A percentile compares a stretch with the other conserved stretches of the same genome.
phyloP scores from a whole-genome alignment of 176 grass and related monocot genomes.

The Oryza glumipatula region DNA sequence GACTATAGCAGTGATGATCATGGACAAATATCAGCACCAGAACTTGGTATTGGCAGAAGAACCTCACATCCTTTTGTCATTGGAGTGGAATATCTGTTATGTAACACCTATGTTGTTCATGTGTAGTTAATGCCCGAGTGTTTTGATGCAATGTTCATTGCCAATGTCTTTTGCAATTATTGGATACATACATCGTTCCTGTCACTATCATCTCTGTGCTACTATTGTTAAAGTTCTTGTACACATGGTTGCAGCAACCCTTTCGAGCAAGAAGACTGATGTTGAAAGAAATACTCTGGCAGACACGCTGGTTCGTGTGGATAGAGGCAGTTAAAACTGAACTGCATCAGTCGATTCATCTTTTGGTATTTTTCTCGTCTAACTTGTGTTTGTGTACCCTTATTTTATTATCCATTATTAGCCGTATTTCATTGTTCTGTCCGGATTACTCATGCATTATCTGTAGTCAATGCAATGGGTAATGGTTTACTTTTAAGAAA shows the following conservation, averaged over 20 bases:
- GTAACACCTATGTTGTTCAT: conserved; percentile 1
- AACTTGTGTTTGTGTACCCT: not conserved
- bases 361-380: conserved; percentile 16
- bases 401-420: not conserved
- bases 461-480: not conserved
- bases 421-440: not conserved
- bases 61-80: not conserved
- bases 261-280: conserved; percentile 13
- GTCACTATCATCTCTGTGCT: not conserved
- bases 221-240: not conserved
- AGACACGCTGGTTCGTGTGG: conserved; percentile 20
- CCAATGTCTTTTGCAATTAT: not conserved
- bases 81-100: not conserved
- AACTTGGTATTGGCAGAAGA: conserved; percentile 1
- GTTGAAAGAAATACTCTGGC: conserved; percentile 12
- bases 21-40: not conserved
- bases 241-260: conserved; percentile 13
- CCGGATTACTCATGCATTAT: not conserved
- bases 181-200: not conserved
- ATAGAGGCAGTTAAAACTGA: conserved; percentile 16
- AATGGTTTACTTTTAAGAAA: not conserved
- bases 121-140: not conserved
- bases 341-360: not conserved
- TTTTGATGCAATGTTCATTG: not conserved
- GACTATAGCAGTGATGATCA: not conserved